These are phyloP conservation scores for Ustilago shanxiensis DNA, from an alignment of 1,284 basidiomycete genomes.

Conservation along the genomic window DNA sequence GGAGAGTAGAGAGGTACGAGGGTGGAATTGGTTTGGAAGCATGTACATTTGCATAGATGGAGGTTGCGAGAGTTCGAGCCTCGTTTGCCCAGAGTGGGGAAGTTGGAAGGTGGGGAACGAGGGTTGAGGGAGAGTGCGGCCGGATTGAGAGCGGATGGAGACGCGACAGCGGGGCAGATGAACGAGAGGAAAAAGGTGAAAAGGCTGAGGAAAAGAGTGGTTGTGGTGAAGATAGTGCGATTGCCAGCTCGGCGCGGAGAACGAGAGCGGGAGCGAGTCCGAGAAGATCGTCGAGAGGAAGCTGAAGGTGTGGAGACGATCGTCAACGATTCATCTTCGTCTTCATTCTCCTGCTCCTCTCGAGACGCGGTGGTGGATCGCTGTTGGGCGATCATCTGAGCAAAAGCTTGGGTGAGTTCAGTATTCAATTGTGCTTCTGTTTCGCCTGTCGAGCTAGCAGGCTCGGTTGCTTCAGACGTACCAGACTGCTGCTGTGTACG, in stretches of 20 bases:
- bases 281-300: neutral
- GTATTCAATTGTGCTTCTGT: neutral
- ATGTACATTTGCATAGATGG: slow-evolving; percentile 70
- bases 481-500: slow-evolving; percentile 19
- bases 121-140: neutral
- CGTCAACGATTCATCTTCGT: slow-evolving; percentile 19
- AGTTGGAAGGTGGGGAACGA: neutral
- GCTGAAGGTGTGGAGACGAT: slow-evolving; percentile 24
- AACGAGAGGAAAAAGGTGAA: slow-evolving; percentile 28
- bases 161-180: slow-evolving; percentile 14
- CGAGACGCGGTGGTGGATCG: neutral
- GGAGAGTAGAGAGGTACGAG: slow-evolving; percentile 66
- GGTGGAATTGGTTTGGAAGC: slow-evolving; percentile 69
- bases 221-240: slow-evolving; percentile 19
- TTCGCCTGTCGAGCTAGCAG: neutral
- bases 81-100: neutral
- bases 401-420: slow-evolving; percentile 25
- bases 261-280: slow-evolving; percentile 20
- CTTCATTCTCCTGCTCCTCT: neutral
- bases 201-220: slow-evolving; percentile 27
- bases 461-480: neutral
- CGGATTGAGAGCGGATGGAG: slow-evolving; percentile 5
- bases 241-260: slow-evolving; percentile 10
- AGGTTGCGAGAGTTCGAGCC: slow-evolving; percentile 23
- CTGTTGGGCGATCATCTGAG: slow-evolving; percentile 33